Evolutionary conservation across 2,329 filamentous ascomycete genomes (phyloP).

Genomic region (Colletotrichum lini): DNA sequence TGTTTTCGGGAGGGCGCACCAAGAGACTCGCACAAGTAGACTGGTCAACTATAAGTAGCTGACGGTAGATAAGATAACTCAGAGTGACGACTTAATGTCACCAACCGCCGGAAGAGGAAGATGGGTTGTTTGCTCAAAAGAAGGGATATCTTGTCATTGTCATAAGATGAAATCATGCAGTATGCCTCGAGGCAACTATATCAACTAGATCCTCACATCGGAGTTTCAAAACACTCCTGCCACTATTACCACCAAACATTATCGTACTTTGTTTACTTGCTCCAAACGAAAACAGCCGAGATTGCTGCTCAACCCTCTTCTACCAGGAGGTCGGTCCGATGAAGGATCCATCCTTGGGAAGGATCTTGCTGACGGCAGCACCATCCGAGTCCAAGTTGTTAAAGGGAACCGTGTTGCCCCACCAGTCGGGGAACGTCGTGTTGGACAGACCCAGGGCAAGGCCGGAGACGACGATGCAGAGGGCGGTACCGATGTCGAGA

Average conservation of each 20-base stretch:
- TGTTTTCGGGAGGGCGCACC: background rate
- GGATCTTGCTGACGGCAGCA: conserved; percentile 48
- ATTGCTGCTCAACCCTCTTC: background rate
- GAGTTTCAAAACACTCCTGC: background rate
- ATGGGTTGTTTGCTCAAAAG: background rate
- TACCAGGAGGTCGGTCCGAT: conserved; percentile 49
- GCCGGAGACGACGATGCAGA: conserved; percentile 69
- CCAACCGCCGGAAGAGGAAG: no score
- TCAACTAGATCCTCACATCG: no score
- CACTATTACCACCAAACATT: conserved; percentile 2
- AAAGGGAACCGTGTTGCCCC: conserved; percentile 59
- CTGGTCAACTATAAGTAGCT: no score
- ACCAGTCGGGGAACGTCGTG: conserved; percentile 64
- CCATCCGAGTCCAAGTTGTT: conserved; percentile 51
- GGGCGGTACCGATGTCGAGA: conserved; percentile 70
- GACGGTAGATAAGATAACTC: no score
- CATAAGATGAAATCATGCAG: background rate
- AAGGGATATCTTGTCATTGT: conserved; percentile 18
- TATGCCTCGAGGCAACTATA: background rate
- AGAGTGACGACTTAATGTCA: background rate
- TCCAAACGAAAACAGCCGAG: background rate
- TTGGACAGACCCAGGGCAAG: conserved; percentile 63
- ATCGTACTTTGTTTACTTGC: background rate
- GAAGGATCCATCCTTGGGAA: conserved; percentile 48
- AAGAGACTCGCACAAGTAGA: no score